Percentiles rank a stretch among this genome's conserved stretches.
phyloP scores from a whole-genome alignment of 257 asterid genomes.

The Rhazya stricta region DNA sequence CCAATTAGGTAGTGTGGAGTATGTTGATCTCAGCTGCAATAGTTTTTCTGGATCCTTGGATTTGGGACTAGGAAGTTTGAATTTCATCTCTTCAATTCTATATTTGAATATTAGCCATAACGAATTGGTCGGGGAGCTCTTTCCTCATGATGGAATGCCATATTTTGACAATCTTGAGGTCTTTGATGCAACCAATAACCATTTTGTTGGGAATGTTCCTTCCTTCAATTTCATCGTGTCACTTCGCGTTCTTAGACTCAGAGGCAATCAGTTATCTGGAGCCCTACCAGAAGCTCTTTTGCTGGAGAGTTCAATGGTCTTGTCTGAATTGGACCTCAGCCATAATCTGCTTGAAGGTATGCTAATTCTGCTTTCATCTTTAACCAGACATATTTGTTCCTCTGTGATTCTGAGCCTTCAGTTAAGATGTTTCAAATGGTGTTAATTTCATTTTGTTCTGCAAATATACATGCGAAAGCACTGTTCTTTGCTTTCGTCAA shows the following conservation, averaged over 20 bases:
- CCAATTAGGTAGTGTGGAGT: constrained; percentile 39
- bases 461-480: too few species aligned
- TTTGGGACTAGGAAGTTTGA: constrained; percentile 46
- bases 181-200: constrained; percentile 68
- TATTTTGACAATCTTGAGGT: constrained; percentile 71
- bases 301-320: constrained; percentile 75
- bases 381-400: neutral
- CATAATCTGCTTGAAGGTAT: constrained; percentile 72
- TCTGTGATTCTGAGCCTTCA: neutral
- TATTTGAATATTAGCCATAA: constrained; percentile 61
- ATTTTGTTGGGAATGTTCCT: constrained; percentile 57
- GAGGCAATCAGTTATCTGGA: constrained; percentile 60
- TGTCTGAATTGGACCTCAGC: constrained; percentile 77
- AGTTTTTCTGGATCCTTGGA: constrained; percentile 62
- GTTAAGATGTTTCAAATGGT: neutral
- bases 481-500: too few species aligned
- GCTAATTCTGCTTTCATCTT: neutral
- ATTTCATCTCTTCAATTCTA: constrained; percentile 51
- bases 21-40: constrained; percentile 71
- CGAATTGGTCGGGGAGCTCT: constrained; percentile 60
- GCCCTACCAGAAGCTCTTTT: constrained; percentile 71
- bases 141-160: constrained; percentile 84
- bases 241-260: constrained; percentile 57
- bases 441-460: neutral
- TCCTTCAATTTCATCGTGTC: constrained; percentile 73